A percentile compares a stretch with the other conserved stretches of the same genome.
phyloP scores from a whole-genome alignment of 139 green algal genomes.

The Chlamydomonas incerta region DNA sequence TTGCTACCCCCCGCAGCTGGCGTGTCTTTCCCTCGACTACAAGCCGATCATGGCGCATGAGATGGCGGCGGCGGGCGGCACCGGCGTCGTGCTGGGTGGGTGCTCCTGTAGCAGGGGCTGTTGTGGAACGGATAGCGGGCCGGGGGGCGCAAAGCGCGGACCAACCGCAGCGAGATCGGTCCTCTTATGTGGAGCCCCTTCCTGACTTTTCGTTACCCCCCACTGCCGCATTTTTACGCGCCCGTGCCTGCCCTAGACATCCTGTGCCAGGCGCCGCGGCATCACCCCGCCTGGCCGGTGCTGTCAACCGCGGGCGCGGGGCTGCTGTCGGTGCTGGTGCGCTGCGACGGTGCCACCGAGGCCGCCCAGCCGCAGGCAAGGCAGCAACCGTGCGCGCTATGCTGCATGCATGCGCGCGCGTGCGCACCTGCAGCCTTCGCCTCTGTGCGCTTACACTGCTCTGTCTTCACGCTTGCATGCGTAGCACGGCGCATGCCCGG shows the following conservation, averaged over 20 bases:
- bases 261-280: slow-evolving; percentile 21
- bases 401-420: no score
- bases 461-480: no score
- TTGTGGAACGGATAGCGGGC: no score
- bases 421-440: no score
- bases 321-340: slow-evolving; percentile 33
- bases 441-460: no score
- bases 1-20: not conserved
- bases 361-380: slow-evolving; percentile 23
- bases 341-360: slow-evolving; percentile 11
- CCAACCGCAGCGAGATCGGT: no score
- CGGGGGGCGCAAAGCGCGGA: no score
- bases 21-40: not conserved
- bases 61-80: slow-evolving; percentile 11
- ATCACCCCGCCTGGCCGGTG: slow-evolving; percentile 15
- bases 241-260: not conserved
- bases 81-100: slow-evolving; percentile 26
- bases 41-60: slow-evolving; percentile 2
- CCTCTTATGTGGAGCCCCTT: no score
- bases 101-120: no score
- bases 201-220: no score
- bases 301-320: slow-evolving; percentile 15
- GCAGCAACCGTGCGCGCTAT: not conserved
- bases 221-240: no score
- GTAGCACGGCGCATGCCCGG: no score